These are phyloP conservation scores for Ettlia oleoabundans DNA, from an alignment of 139 green algal species.

Conservation along the genomic window DNA sequence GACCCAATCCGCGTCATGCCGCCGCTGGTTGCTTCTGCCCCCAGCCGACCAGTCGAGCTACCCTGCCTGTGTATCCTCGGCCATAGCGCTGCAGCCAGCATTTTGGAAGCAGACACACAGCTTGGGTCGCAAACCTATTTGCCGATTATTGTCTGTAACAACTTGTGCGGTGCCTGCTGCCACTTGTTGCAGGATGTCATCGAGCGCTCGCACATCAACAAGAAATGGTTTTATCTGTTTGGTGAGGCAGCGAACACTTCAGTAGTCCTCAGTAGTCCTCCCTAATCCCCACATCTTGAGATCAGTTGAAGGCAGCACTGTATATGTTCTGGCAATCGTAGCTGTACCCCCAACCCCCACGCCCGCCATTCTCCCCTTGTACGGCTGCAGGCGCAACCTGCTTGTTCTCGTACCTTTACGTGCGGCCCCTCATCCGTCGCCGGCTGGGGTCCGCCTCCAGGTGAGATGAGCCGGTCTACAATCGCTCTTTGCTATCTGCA, in stretches of 20 bases:
- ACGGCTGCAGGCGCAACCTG: slow-evolving; percentile 50
- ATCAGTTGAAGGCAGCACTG: no score
- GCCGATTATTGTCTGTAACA: no score
- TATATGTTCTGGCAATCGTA: not conserved
- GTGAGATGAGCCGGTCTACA: slow-evolving; percentile 33
- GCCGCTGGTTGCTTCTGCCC: not conserved
- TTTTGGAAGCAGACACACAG: no score
- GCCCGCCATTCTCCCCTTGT: not conserved
- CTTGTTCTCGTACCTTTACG: slow-evolving; percentile 81
- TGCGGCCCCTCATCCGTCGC: slow-evolving; percentile 76
- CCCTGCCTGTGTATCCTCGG: no score
- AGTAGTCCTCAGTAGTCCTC: no score
- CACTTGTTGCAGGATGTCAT: slow-evolving; percentile 67
- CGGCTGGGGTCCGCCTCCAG: slow-evolving; percentile 73
- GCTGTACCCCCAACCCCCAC: not conserved
- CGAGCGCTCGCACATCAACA: slow-evolving; percentile 70
- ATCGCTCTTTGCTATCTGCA: not conserved
- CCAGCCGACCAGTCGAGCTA: no score
- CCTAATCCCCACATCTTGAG: no score
- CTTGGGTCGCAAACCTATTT: not conserved
- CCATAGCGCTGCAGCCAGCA: not conserved
- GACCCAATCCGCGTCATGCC: not conserved
- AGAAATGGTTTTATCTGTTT: slow-evolving; percentile 84
- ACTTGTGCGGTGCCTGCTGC: no score
- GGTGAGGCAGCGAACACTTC: slow-evolving; percentile 54